Base-by-base conservation (phyloP, 257 asterid genomes). In the Salvia splendens region DNA sequence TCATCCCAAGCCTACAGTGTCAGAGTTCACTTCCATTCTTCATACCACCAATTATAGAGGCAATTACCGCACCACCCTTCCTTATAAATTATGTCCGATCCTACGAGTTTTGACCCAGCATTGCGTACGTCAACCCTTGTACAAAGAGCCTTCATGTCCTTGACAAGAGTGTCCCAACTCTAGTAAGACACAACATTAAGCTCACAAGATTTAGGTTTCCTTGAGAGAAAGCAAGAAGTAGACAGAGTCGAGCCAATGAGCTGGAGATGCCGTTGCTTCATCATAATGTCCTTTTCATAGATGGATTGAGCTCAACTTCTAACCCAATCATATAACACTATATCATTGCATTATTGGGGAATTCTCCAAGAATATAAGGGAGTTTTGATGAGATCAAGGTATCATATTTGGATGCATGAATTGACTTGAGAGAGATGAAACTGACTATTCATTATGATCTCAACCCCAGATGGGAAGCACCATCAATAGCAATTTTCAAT, bases 191-290 rank as follows among this genome's bases (percentile, higher is more conserved):
- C 38, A 57, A n/a, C 14, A 61, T 36, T 47, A 12, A n/a, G 24
- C 30, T 54, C 4, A 1, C 49, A 71, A 42, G 65, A 40, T 62
- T 41, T 62, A 42, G 64, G 76, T 72, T 54, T 54, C 71, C 76
- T 46, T 20, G 66, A 64, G 35, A 6, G 8, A 41, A 60, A 35
- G 12, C 68, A 70, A 60, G 20, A 47, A 24, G 0, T 14, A 46
- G 70, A 71, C 76, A 71, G 33, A 6, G 50, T 8, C 12, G 41
- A 46, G 43, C 15, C 9, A 24, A 24, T 74, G 69, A 73, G 78
- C 70, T 74, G 74, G 78, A 74, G 73, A 67, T 67, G 73, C 68
- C 41, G 42, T 38, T 8, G 42, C 67, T 40, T 38, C 72, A 33
- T 36, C 10, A 33, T 42, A n/a, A 36, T 30, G 64, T 61, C 55